phyloP scores from a whole-genome alignment of 768 basidiomycete genomes.

The Dioszegia hungarica region DNA sequence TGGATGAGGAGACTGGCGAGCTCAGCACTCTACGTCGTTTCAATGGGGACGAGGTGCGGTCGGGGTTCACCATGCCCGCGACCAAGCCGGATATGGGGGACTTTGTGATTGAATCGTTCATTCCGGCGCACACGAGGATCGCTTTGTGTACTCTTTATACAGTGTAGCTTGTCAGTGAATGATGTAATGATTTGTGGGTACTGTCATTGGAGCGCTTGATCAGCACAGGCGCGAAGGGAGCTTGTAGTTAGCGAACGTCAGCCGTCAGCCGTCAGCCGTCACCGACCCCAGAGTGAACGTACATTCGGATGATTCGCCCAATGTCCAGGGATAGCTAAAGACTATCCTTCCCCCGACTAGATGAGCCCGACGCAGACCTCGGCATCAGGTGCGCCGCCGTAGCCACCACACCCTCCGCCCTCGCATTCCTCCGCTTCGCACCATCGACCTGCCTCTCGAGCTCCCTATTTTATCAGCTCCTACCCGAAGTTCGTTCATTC shows the following conservation, averaged over 20 bases:
- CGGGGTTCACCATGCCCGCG: neutral
- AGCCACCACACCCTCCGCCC: conserved; percentile 42
- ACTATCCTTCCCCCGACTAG: neutral
- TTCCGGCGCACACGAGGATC: neutral
- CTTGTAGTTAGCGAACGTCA: too few relatives aligned
- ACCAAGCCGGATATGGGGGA: neutral
- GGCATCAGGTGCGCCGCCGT: conserved; percentile 26
- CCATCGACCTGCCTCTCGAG: conserved; percentile 71
- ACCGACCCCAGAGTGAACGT: too few relatives aligned
- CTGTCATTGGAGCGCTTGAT: too few relatives aligned
- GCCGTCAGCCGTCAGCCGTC: too few relatives aligned
- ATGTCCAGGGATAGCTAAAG: too few relatives aligned
- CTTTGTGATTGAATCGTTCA: neutral
- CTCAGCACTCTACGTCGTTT: neutral
- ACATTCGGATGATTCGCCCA: too few relatives aligned
- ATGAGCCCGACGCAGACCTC: conserved; percentile 2
- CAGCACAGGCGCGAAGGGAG: too few relatives aligned
- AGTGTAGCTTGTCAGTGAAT: too few relatives aligned
- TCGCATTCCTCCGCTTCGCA: conserved; percentile 63
- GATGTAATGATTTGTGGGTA: too few relatives aligned
- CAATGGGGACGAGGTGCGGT: neutral
- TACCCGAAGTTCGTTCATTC: neutral
- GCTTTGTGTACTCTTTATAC: neutral
- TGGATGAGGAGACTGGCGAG: neutral
- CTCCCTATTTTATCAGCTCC: conserved; percentile 53